Conservation (phyloP, 2,329 filamentous ascomycete species). For the Gnomoniopsis smithogilvyi region DNA sequence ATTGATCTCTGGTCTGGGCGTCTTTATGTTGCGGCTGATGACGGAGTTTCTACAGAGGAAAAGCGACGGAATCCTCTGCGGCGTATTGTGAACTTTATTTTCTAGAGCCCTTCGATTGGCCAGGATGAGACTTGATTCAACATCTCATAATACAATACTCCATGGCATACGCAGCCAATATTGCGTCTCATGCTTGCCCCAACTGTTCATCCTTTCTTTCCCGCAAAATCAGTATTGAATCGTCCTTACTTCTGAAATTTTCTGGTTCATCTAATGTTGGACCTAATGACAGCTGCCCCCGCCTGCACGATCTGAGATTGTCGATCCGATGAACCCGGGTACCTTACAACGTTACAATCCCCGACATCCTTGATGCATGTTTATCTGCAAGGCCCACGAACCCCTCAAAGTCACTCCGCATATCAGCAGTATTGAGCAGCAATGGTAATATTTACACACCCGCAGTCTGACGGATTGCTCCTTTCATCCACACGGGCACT, state of each 20-base stretch:
- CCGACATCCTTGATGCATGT: not conserved
- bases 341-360: not conserved
- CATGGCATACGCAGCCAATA: not conserved
- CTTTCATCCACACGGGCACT: not conserved
- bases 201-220: not conserved
- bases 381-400: not conserved
- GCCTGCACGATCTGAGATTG: not conserved
- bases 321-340: not conserved
- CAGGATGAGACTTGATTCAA: not conserved
- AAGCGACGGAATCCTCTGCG: slow-evolving; percentile 3
- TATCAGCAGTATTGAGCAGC: not conserved
- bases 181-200: not conserved
- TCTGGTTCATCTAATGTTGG: not conserved
- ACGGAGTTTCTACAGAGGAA: not conserved
- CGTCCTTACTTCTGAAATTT: not conserved
- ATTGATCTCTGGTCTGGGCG: slow-evolving; percentile 54
- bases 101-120: not conserved
- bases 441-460: not conserved
- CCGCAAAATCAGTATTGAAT: too few species aligned
- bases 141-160: not conserved
- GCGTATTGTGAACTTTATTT: slow-evolving; percentile 11
- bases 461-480: not conserved
- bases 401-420: not conserved
- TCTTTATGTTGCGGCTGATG: slow-evolving; percentile 7
- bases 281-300: not conserved